Base-by-base conservation (phyloP, 352 stramenopile species). In the Plasmopara halstedii region DNA sequence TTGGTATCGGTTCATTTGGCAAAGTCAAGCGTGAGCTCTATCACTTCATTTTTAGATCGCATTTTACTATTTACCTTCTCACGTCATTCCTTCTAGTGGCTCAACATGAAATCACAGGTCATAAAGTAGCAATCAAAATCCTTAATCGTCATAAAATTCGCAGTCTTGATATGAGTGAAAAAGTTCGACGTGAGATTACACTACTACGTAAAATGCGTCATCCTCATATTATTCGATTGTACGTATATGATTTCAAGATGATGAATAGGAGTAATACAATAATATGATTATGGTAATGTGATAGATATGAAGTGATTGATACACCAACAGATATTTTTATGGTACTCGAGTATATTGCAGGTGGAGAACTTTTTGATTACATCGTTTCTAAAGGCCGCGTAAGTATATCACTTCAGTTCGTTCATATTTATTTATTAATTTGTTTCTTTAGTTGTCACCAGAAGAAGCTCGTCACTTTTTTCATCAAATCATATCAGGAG, bases 81-180 rank as follows among this genome's bases (percentile, higher is more conserved):
- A 22, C 2, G 10, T 11, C 23, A 9, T 17, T 17, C 19, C 14
- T 23, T 19, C 23, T 11, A 98, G 85, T 99, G 50, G 97, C 94
- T 5, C 96, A 97, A 37, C 97, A 99, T 80, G 85, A 97, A 45
- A 89, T 98, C 55, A 99, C 97, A 44, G 92, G 94, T 21, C 90
- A 98, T 57, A 98, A 99, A 61, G 97, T 99, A 20, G 97, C 97
- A 26, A 97, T 99, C 42, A 99, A 99, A 77, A 99, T 99, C 58
- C 70, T 99, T 14, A 99, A 99, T 73, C 96, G 97, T 57, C 92
- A 89, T 53, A 99, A 99, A 60, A 99, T 99, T 71, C 95, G 96
- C 47, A 88, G 96, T 48, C 81, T 99, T 22, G 95, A 98, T 58
- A 99, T 99, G 96, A 91, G 94, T 64, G 96, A 99, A 63, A 99